Evolutionary conservation across 2,329 filamentous ascomycete genomes (phyloP).

Genomic region (Daldinia eschscholtzii): DNA sequence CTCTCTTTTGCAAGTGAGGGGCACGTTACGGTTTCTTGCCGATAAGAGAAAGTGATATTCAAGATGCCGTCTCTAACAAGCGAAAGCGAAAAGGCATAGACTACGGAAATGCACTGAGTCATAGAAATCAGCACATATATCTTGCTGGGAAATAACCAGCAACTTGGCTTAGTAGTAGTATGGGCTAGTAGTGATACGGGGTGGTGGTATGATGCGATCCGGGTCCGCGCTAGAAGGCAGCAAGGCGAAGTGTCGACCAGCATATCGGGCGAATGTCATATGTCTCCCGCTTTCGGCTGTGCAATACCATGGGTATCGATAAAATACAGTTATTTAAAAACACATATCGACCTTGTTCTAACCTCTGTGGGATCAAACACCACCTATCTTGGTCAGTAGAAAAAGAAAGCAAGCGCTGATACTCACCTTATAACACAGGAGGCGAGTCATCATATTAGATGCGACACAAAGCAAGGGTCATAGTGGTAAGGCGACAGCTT

Average conservation of each 20-base stretch:
- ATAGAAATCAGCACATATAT: neutral
- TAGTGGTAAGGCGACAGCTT: constrained; percentile 28
- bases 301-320: constrained; percentile 29
- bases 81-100: neutral
- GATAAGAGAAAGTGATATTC: constrained; percentile 28
- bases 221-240: constrained; percentile 19
- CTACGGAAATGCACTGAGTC: neutral
- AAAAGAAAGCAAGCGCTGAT: constrained; percentile 17
- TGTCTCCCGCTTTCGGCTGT: constrained; percentile 42
- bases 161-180: constrained; percentile 9
- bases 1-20: constrained; percentile 29
- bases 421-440: constrained; percentile 42
- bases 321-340: constrained; percentile 23
- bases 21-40: constrained; percentile 35
- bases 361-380: constrained; percentile 47
- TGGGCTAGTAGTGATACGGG: neutral
- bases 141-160: neutral
- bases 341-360: constrained; percentile 41
- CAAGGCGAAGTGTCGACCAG: constrained; percentile 7
- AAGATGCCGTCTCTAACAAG: constrained; percentile 18
- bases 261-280: constrained; percentile 29
- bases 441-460: constrained; percentile 30
- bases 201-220: constrained; percentile 10
- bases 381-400: constrained; percentile 24
- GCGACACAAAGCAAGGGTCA: constrained; percentile 29